A percentile compares a stretch with the other conserved stretches of the same genome.
These are phyloP conservation scores for Dysphania ambrosioides DNA, from an alignment of 148 eudicot genomes.

Conservation along the genomic window DNA sequence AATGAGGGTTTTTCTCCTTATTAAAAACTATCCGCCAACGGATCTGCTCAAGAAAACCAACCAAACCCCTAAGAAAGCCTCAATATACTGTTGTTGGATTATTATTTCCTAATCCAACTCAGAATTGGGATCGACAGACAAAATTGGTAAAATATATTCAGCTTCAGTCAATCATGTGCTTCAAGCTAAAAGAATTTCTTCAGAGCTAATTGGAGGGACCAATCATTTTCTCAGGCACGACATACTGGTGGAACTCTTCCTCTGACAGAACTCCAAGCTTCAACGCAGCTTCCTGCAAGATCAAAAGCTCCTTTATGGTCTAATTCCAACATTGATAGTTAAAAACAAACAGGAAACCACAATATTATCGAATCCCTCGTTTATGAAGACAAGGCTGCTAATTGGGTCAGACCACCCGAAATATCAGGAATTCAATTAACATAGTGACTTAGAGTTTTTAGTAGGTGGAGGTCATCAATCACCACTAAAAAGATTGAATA, in stretches of 20 bases:
- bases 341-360: neutral
- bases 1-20: neutral
- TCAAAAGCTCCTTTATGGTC: neutral
- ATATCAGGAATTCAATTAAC: neutral
- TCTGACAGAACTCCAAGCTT: slow-evolving; percentile 72
- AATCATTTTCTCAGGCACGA: slow-evolving; percentile 92
- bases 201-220: slow-evolving; percentile 63
- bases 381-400: neutral
- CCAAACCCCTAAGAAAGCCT: slow-evolving; percentile 16
- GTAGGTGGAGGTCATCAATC: neutral
- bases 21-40: neutral
- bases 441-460: neutral
- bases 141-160: neutral
- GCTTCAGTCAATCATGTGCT: neutral
- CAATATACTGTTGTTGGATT: slow-evolving; percentile 17
- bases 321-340: neutral
- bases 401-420: neutral
- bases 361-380: neutral
- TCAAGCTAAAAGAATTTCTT: neutral
- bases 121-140: neutral
- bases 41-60: neutral
- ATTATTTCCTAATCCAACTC: slow-evolving; percentile 21
- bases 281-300: slow-evolving; percentile 80
- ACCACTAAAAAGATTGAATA: neutral
- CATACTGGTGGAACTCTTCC: slow-evolving; percentile 79